Evolutionary conservation across 345 rosid genomes (phyloP).

Genomic region (Hibiscus trionum): DNA sequence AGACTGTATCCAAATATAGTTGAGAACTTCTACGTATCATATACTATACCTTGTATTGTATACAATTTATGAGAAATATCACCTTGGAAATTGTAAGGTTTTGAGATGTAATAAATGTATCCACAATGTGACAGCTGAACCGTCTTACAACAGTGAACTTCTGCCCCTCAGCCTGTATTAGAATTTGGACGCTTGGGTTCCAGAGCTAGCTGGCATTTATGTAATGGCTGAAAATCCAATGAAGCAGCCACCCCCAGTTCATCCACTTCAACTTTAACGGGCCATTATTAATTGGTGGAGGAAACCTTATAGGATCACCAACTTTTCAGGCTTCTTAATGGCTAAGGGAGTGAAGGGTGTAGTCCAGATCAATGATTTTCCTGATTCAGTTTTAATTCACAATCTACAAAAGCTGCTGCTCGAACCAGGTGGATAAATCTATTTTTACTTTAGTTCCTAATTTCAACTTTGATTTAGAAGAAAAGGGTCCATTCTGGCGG

Average conservation of each 20-base stretch:
- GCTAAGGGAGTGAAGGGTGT: background rate
- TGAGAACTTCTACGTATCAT: no score
- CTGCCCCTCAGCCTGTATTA: background rate
- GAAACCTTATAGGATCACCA: background rate
- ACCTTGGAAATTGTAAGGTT: no score
- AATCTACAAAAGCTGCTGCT: background rate
- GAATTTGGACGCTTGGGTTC: background rate
- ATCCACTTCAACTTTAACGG: background rate
- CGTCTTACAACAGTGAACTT: background rate
- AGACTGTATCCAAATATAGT: no score
- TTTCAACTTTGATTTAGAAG: background rate
- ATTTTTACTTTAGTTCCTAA: background rate
- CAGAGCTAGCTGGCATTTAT: background rate
- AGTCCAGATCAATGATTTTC: background rate
- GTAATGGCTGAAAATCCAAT: background rate
- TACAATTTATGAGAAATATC: no score
- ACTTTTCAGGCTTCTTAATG: background rate
- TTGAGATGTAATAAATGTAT: no score
- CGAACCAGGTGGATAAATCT: background rate
- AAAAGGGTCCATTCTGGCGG: no score
- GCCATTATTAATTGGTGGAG: background rate
- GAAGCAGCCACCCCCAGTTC: background rate
- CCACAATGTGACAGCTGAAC: background rate
- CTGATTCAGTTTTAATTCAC: background rate
- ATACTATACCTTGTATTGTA: no score